These are phyloP conservation scores for Sporothrix phasma DNA, from an alignment of 2,329 filamentous ascomycete species.

Conservation along the genomic window DNA sequence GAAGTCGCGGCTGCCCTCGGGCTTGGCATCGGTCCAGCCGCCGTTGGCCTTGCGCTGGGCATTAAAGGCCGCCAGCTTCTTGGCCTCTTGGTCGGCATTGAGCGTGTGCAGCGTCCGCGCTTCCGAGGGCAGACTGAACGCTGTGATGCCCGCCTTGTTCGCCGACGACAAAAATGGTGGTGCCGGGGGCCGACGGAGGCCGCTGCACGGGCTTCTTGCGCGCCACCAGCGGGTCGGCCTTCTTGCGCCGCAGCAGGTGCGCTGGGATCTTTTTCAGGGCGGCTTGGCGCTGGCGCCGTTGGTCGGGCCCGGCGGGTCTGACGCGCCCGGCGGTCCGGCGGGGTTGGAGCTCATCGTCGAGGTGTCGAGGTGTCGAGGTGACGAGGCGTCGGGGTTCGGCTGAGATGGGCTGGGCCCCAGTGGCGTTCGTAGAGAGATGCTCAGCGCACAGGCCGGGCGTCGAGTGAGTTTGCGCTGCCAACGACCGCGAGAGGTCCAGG, in stretches of 20 bases:
- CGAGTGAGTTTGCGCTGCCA: neutral
- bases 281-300: slow-evolving; percentile 10
- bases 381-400: too few relatives aligned
- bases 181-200: slow-evolving; percentile 24
- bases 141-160: slow-evolving; percentile 12
- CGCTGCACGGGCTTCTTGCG: slow-evolving; percentile 41
- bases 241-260: slow-evolving; percentile 33
- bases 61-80: slow-evolving; percentile 29
- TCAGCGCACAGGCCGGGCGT: neutral
- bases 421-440: neutral
- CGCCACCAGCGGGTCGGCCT: slow-evolving; percentile 54
- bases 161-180: slow-evolving; percentile 14
- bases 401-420: neutral
- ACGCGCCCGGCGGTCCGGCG: slow-evolving; percentile 26
- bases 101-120: slow-evolving; percentile 15
- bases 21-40: slow-evolving; percentile 46
- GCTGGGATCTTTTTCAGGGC: slow-evolving; percentile 27
- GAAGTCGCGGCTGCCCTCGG: slow-evolving; percentile 35
- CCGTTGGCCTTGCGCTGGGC: slow-evolving; percentile 37
- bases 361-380: neutral
- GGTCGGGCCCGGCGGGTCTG: slow-evolving; percentile 9
- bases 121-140: slow-evolving; percentile 17
- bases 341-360: slow-evolving; percentile 36
- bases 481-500: neutral
- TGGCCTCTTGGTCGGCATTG: slow-evolving; percentile 18